Evolutionary conservation across 2,329 filamentous ascomycete genomes (phyloP), one percentile per base, ranked within the genome.

Genomic region (Fusarium protoensiforme): DNA sequence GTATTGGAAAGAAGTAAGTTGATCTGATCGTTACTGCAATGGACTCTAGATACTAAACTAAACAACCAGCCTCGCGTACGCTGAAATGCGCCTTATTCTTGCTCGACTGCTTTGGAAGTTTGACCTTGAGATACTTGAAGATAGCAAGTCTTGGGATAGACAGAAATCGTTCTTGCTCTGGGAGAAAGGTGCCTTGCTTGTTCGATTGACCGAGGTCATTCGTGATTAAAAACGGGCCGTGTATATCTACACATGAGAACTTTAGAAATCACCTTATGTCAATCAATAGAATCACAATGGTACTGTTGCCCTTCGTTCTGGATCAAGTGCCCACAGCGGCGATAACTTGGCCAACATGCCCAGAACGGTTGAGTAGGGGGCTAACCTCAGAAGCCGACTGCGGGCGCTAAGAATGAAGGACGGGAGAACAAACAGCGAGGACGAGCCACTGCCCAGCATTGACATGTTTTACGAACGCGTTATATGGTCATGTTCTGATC

Each of bases 1-100:
- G 66, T 16, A 39, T 68, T 2, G 66, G 66, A 2, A 68, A 41
- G n/a, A 68, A 68, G 66, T 68, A 9, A 65, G 66, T 43, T 16
- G 16, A 9, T 3, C n/a, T 6, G 7, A 4, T 10, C 3, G 24
- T 18, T 5, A 11, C 16, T 4, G 1, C 10, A 29, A 24, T 41
- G 18, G 4, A 0, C n/a, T 1, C 16, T 16, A 1, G 8, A 20
- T 43, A 10, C 35, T 59, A 1, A 31, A 24, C 36, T 33, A 2
- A 31, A 33, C 5, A 3, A 7, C 7, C 1, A 59, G 57, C 27
- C 57, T 59, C 5, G 57, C 57, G 3, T 43, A 59, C 14, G 57
- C 57, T 39, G 57, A 59, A 20, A 43, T 41, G 36, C 57, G 57
- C 3, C 38, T 59, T 18, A 41, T 59, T 33, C 57, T 59, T 41